Base-by-base conservation (phyloP, 2,329 filamentous ascomycete genomes). In the Colletotrichum sp. region DNA sequence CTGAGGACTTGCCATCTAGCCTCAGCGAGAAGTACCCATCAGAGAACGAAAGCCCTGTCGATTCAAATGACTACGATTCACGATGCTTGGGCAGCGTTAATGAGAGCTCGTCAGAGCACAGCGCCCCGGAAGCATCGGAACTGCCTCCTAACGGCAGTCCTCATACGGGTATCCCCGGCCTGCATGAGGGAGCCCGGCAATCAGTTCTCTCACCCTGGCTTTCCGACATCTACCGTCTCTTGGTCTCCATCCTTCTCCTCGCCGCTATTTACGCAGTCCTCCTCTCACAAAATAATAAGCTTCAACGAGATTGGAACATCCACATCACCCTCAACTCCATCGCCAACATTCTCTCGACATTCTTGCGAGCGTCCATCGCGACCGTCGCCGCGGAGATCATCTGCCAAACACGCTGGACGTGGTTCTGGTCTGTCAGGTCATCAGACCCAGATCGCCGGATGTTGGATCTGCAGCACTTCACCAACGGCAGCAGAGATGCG, bases 61-160 rank as follows among this genome's bases (percentile, higher is more conserved):
- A 49, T 4, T 49, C 44, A 7, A 13, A 49, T 7, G 44, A 13
- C 10, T 21, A 21, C n/a, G 44, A 49, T 49, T 13, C 44, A 21
- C 44, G n/a, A 3, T 49, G 4, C 44, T 21, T 21, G 44, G 10
- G 44, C 44, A 49, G n/a, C 2, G n/a, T 49, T 1, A 49, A 49
- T 13, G 44, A 13, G 44, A 21, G 44, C 18, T 49, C 44, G 44
- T 21, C 44, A 21, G 44, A 49, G 10, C 10, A 21, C n/a, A 1
- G n/a, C 10, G 4, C 44, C 44, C 10, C 44, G 44, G 44, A 49
- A 49, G 44, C 44, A 49, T 49, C n/a, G 44, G 44, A n/a, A 49
- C 44, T n/a, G 1, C n/a, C 18, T 6, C 2, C 18, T 1, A 21
- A 21, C 2, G n/a, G 10, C 1, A 21, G 6, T 49, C 10, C n/a